phyloP scores from a whole-genome alignment of 1,284 basidiomycete species.

The Pyrrhoderma noxium region DNA sequence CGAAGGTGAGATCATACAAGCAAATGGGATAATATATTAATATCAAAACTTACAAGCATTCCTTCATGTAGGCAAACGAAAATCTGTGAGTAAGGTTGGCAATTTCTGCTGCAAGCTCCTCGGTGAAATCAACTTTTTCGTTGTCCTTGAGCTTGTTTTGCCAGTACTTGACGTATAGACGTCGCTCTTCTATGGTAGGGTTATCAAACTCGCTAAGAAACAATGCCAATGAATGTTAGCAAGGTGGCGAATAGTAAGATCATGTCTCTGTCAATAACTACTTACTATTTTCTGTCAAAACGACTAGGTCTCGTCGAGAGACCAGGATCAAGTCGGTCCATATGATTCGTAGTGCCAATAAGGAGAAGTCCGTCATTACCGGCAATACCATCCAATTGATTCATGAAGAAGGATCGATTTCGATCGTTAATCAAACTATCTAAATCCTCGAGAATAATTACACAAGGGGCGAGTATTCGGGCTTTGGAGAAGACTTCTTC shows the following conservation, averaged over 20 bases:
- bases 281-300: constrained; percentile 80
- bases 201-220: constrained; percentile 42
- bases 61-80: constrained; percentile 79
- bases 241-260: background rate
- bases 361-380: constrained; percentile 73
- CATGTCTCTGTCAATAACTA: constrained; percentile 17
- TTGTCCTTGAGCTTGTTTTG: constrained; percentile 62
- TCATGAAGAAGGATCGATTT: constrained; percentile 81
- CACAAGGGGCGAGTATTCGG: constrained; percentile 60
- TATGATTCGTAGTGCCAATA: constrained; percentile 79
- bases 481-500: constrained; percentile 57
- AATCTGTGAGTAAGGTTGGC: constrained; percentile 56
- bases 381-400: constrained; percentile 69
- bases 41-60: constrained; percentile 65
- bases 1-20: background rate
- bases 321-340: constrained; percentile 69
- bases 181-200: constrained; percentile 55
- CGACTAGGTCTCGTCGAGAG: constrained; percentile 70
- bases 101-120: constrained; percentile 51
- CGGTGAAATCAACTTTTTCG: constrained; percentile 56
- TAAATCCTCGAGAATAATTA: constrained; percentile 74
- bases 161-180: constrained; percentile 68
- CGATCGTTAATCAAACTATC: constrained; percentile 70
- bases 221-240: constrained; percentile 19
- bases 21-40: constrained; percentile 1